Evolutionary conservation across 495 filamentous ascomycete species (phyloP).

Genomic region (Neohortaea acidophila): DNA sequence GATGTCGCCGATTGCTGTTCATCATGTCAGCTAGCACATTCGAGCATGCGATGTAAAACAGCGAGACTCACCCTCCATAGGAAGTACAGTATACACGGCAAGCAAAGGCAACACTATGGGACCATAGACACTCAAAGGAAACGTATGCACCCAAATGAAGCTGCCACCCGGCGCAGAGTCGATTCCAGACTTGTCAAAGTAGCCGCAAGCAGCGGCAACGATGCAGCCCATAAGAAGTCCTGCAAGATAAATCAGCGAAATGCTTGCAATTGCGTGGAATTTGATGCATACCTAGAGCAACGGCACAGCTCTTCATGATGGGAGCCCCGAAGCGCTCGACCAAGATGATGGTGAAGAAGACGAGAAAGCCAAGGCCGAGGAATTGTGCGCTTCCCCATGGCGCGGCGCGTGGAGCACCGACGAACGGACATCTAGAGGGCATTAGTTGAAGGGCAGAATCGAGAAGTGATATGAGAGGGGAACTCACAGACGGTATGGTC

Average conservation of each 20-base stretch:
- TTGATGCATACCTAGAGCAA: conserved; percentile 45
- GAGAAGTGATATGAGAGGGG: too few species aligned
- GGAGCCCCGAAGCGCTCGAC: conserved; percentile 75
- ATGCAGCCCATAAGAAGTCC: conserved; percentile 67
- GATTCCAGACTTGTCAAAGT: conserved; percentile 61
- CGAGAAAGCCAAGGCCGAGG: conserved; percentile 77
- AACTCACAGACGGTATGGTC: conserved; percentile 46
- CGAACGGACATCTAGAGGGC: too few species aligned
- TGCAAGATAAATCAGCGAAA: background rate
- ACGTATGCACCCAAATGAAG: conserved; percentile 86
- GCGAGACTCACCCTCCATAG: too few species aligned
- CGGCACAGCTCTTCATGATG: conserved; percentile 58
- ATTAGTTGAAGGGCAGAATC: too few species aligned
- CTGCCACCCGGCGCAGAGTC: conserved; percentile 55
- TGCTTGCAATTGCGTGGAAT: background rate
- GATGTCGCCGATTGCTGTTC: conserved; percentile 73
- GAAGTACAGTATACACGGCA: conserved; percentile 74
- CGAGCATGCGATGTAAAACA: too few species aligned
- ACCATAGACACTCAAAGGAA: conserved; percentile 63
- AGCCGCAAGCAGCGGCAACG: conserved; percentile 68
- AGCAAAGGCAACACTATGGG: conserved; percentile 72
- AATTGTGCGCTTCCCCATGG: conserved; percentile 82
- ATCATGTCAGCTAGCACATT: too few species aligned
- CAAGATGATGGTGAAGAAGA: conserved; percentile 78
- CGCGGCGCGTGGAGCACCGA: conserved; percentile 59